phyloP scores from a whole-genome alignment of 2,329 filamentous ascomycete genomes.

The Pseudogymnoascus sp. region DNA sequence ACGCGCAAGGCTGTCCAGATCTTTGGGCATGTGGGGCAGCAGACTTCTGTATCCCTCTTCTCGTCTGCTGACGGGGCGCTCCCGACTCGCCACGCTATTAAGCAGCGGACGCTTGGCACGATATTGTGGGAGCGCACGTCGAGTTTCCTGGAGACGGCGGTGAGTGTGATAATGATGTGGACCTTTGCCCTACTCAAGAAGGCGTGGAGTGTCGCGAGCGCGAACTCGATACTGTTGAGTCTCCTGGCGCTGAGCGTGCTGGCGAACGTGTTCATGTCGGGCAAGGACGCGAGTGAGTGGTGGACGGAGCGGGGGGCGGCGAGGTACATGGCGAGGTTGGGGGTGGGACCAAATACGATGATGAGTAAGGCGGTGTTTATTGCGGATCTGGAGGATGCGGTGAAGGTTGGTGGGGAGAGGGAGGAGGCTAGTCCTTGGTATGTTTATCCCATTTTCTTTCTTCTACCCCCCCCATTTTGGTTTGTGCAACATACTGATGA shows the following conservation, averaged over 20 bases:
- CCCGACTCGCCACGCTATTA: slow-evolving; percentile 49
- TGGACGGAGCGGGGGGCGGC: slow-evolving; percentile 75
- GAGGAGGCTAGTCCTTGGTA: not conserved
- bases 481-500: not conserved
- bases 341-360: slow-evolving; percentile 66
- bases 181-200: slow-evolving; percentile 57
- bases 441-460: not conserved
- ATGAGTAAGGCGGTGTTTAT: slow-evolving; percentile 86
- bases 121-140: slow-evolving; percentile 64
- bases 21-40: slow-evolving; percentile 66
- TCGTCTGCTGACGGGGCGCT: slow-evolving; percentile 36
- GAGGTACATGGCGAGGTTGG: slow-evolving; percentile 73
- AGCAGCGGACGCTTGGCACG: slow-evolving; percentile 50
- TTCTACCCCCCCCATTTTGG: too few species aligned
- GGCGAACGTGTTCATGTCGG: slow-evolving; percentile 67
- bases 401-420: not conserved
- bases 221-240: slow-evolving; percentile 65
- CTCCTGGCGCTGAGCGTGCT: slow-evolving; percentile 61
- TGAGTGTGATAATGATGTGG: slow-evolving; percentile 71
- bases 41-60: slow-evolving; percentile 55
- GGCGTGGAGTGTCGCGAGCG: slow-evolving; percentile 58
- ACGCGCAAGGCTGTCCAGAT: slow-evolving; percentile 73
- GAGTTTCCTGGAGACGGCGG: slow-evolving; percentile 66
- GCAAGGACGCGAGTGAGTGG: slow-evolving; percentile 67
- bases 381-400: slow-evolving; percentile 48